Base-by-base conservation (phyloP, 1,284 basidiomycete genomes). In the Melampsora americana region DNA sequence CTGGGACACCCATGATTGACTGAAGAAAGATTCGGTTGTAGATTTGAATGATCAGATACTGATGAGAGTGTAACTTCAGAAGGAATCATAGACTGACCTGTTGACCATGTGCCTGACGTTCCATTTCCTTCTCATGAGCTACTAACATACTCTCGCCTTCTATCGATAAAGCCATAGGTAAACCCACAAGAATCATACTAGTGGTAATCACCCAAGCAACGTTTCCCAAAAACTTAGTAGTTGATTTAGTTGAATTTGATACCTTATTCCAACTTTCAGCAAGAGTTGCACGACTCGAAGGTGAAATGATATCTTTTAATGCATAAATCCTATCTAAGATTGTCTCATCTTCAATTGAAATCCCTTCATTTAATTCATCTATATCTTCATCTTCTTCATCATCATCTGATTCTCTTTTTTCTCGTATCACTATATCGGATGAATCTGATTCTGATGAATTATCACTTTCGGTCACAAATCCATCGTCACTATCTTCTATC, bases 61-160 rank as follows among this genome's bases (percentile, higher is more conserved):
- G 53, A 56, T n/a, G n/a, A 56, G 18, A 56, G 6, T 56, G 53
- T 9, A 1, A 6, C 11, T 56, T 12, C n/a, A 9, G 20, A 1
- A 56, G 26, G 7, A 56, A 95, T 93, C 32, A 90, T 92, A 77
- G 94, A 85, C 83, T 92, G 92, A 69, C 91, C 90, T 50, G 88
- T 86, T 6, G 90, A 91, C 14, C 93, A 92, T n/a, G 92, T 91
- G 70, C 88, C 85, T 39, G 92, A 91, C 92, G 92, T 79, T 92
- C 85, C 87, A 94, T 89, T 84, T 98, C 94, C 85, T 92, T 90
- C 85, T 99, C 95, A 85, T 98, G 95, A 76, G 90, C 90, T 5
- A 94, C 90, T 77, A 96, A 88, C 84, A 93, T 93, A 68, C 91
- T 90, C 85, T 99, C 95, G 84, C 96, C 95, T 84, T 99, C 95